Percentiles rank a stretch among this genome's conserved stretches.
phyloP scores from a whole-genome alignment of 1,284 basidiomycete species.

The Somion occarium region DNA sequence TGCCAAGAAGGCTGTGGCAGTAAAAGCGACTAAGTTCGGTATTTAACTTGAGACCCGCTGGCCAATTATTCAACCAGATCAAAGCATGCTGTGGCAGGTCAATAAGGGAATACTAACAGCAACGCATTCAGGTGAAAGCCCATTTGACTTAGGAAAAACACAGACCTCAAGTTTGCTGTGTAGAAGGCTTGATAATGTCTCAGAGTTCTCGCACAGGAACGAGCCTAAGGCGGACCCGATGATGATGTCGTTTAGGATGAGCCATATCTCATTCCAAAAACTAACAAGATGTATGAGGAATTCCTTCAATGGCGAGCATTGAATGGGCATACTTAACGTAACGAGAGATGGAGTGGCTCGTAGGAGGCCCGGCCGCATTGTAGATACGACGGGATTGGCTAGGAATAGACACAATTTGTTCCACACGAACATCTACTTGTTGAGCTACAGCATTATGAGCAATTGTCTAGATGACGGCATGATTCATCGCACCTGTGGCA shows the following conservation, averaged over 20 bases:
- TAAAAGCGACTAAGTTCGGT: slow-evolving; percentile 87
- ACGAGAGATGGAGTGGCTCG: slow-evolving; percentile 24
- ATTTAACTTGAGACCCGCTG: slow-evolving; percentile 94
- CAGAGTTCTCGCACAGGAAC: slow-evolving; percentile 63
- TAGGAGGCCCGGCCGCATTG: slow-evolving; percentile 11
- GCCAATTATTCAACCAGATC: slow-evolving; percentile 92
- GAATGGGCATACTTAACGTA: slow-evolving; percentile 53
- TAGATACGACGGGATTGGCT: slow-evolving; percentile 13
- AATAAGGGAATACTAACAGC: slow-evolving; percentile 30
- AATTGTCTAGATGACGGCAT: too few species aligned
- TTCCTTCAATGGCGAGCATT: not conserved
- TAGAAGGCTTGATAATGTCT: slow-evolving; percentile 34
- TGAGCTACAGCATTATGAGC: slow-evolving; percentile 11
- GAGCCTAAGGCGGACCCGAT: slow-evolving; percentile 70
- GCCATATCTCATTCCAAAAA: slow-evolving; percentile 90
- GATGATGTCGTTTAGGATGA: slow-evolving; percentile 87
- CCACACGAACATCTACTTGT: slow-evolving; percentile 21
- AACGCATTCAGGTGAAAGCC: not conserved
- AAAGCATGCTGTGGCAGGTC: slow-evolving; percentile 51
- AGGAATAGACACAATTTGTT: slow-evolving; percentile 18
- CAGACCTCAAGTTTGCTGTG: slow-evolving; percentile 40
- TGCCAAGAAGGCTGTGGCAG: slow-evolving; percentile 60
- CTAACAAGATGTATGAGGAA: too few species aligned
- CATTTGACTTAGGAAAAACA: not conserved
- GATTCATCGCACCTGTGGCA: too few species aligned